Conservation (phyloP, 73 alveolate species). For the Symbiodinium natans region DNA sequence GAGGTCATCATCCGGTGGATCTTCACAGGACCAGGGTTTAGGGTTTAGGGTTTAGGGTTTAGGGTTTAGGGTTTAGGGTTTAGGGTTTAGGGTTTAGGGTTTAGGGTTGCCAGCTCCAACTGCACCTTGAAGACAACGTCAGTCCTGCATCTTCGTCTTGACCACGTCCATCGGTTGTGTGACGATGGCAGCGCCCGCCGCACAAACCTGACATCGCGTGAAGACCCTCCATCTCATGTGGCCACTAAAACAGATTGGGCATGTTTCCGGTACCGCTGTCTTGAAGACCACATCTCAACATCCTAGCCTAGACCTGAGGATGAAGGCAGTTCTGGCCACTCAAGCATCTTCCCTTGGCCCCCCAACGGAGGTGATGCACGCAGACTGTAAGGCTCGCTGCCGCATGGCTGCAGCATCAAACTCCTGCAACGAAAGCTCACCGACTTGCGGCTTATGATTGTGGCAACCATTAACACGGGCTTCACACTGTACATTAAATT, state of each 20-base stretch:
- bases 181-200: slow-evolving; percentile 47
- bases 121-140: not conserved
- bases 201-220: slow-evolving; percentile 23
- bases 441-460: not conserved
- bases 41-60: too few relatives aligned
- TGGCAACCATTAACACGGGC: too few relatives aligned
- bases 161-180: slow-evolving; percentile 85
- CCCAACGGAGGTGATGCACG: slow-evolving; percentile 26
- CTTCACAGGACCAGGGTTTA: too few relatives aligned
- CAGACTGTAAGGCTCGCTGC: slow-evolving; percentile 52
- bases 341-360: too few relatives aligned
- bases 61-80: too few relatives aligned
- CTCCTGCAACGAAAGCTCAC: slow-evolving; percentile 42
- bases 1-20: slow-evolving; percentile 23
- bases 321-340: too few relatives aligned
- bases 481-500: too few relatives aligned
- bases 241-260: too few relatives aligned
- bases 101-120: too few relatives aligned
- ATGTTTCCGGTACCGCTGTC: too few relatives aligned
- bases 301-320: not conserved
- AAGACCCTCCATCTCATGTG: too few relatives aligned
- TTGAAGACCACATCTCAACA: not conserved
- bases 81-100: too few relatives aligned
- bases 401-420: slow-evolving; percentile 63
- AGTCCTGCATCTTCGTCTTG: slow-evolving; percentile 81